Evolutionary conservation across 73 alveolate species (phyloP).

Genomic region (Blepharisma stoltei): DNA sequence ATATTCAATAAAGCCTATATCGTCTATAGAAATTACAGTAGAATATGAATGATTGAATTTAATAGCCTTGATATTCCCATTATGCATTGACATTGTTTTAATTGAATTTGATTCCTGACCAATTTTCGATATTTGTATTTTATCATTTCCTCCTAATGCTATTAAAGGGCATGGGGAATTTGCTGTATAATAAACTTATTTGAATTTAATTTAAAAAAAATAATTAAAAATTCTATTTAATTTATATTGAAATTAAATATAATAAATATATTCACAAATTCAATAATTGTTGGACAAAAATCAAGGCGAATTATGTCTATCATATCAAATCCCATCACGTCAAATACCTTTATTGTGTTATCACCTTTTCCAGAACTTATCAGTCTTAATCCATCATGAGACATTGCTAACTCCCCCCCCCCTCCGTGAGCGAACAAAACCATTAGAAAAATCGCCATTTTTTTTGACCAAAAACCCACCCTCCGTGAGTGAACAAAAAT

Average conservation of each 20-base stretch:
- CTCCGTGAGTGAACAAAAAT: too few relatives aligned
- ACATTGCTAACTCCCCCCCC: too few relatives aligned
- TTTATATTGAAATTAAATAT: too few relatives aligned
- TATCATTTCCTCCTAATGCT: conserved; percentile 29
- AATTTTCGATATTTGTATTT: conserved; percentile 34
- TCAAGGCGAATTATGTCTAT: conserved; percentile 69
- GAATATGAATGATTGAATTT: conserved; percentile 48
- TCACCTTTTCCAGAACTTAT: conserved; percentile 80
- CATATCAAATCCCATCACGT: conserved; percentile 72
- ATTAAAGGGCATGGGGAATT: background rate
- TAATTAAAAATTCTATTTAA: conserved; percentile 33
- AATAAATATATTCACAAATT: conserved; percentile 67
- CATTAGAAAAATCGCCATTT: too few relatives aligned
- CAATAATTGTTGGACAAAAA: conserved; percentile 68
- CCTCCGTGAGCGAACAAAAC: too few relatives aligned
- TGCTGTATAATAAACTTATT: background rate
- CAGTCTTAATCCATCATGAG: conserved; percentile 62
- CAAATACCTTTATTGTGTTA: conserved; percentile 78
- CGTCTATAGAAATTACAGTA: conserved; percentile 71
- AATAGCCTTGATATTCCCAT: conserved; percentile 60
- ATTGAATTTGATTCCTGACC: conserved; percentile 13
- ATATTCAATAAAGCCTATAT: conserved; percentile 74
- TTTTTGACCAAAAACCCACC: too few relatives aligned
- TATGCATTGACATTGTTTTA: conserved; percentile 62
- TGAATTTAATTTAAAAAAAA: background rate